Conservation (phyloP, 768 basidiomycete genomes). For the Tubosaeta sp. region DNA sequence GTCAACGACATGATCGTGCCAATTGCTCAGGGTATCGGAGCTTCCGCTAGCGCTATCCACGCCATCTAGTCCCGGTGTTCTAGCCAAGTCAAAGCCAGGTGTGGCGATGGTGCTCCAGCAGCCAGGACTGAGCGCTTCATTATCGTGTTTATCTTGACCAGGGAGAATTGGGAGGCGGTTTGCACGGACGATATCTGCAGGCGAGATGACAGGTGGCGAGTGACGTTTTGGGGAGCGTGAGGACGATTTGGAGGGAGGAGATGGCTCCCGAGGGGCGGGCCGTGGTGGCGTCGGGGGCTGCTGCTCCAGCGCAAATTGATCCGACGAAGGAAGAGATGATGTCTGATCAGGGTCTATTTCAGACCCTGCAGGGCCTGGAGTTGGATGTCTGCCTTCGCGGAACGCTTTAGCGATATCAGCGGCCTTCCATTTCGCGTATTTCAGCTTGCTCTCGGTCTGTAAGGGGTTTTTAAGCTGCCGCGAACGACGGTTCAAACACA, state of each 20-base stretch:
- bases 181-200: conserved; percentile 28
- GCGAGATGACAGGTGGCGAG: conserved; percentile 28
- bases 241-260: conserved; percentile 18
- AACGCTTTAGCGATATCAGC: conserved; percentile 92
- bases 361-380: conserved; percentile 69
- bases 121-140: conserved; percentile 43
- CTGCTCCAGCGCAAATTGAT: conserved; percentile 11
- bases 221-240: conserved; percentile 30
- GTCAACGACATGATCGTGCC: conserved; percentile 29
- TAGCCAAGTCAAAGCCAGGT: conserved; percentile 47
- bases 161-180: conserved; percentile 24
- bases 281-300: conserved; percentile 15
- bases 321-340: conserved; percentile 10
- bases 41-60: conserved; percentile 12
- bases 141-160: conserved; percentile 27
- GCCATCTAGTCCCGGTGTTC: conserved; percentile 17
- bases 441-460: conserved; percentile 83
- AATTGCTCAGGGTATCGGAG: conserved; percentile 21
- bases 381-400: conserved; percentile 85
- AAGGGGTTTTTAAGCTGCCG: neutral
- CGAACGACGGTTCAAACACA: neutral
- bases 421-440: conserved; percentile 97
- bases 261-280: conserved; percentile 25
- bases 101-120: conserved; percentile 77
- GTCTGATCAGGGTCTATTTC: conserved; percentile 21